Evolutionary conservation across 192 early-diverging fungal genomes (phyloP).

Genomic region (Entomortierella beljakovae): DNA sequence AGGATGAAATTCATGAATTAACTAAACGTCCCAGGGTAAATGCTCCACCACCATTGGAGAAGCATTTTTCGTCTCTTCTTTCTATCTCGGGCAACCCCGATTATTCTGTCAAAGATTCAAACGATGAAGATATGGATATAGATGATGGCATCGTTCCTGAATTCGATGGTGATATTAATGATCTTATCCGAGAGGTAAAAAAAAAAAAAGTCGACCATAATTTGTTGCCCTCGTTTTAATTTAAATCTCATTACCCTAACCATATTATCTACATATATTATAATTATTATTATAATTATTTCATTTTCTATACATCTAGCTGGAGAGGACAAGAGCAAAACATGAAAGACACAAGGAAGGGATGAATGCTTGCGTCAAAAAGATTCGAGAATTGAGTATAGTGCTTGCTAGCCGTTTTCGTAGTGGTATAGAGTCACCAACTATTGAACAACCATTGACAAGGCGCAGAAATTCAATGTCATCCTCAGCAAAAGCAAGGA

Average conservation of each 20-base stretch:
- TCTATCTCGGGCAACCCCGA: slow-evolving; percentile 23
- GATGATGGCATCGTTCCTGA: slow-evolving; percentile 1
- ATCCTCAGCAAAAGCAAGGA: slow-evolving; percentile 2
- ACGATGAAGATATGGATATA: background rate
- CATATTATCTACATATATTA: background rate
- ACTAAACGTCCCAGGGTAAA: background rate
- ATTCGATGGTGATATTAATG: slow-evolving; percentile 33
- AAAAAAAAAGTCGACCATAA: too few relatives aligned
- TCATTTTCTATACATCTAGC: slow-evolving; percentile 3
- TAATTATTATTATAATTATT: background rate
- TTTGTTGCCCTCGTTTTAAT: too few relatives aligned
- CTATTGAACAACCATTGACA: background rate
- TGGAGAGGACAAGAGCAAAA: slow-evolving; percentile 34
- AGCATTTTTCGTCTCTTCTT: slow-evolving; percentile 4
- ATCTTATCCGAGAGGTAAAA: slow-evolving; percentile 44
- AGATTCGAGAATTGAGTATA: slow-evolving; percentile 26
- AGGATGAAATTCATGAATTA: background rate
- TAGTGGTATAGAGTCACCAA: background rate
- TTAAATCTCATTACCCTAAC: too few relatives aligned
- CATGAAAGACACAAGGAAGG: slow-evolving; percentile 42
- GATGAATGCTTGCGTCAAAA: slow-evolving; percentile 19
- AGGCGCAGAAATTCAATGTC: background rate
- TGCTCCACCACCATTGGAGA: background rate
- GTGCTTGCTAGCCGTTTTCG: slow-evolving; percentile 37
- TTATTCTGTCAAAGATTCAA: slow-evolving; percentile 24